Evolutionary conservation across 352 stramenopile species (phyloP).

Genomic region (Achlya hypogyna): DNA sequence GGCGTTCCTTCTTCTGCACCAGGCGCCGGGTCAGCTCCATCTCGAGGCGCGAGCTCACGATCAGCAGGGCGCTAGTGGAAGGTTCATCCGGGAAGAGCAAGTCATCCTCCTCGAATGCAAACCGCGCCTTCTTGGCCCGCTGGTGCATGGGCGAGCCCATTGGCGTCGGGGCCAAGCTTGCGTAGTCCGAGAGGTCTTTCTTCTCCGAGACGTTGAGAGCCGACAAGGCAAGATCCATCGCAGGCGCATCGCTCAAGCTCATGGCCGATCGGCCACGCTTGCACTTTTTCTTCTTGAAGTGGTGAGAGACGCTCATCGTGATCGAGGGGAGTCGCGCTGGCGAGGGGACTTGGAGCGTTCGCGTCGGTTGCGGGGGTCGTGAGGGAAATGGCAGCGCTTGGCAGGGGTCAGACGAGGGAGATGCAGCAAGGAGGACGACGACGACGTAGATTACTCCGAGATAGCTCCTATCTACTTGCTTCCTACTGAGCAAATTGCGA

Average conservation of each 20-base stretch:
- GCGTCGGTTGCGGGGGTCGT: neutral
- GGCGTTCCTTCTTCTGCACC: constrained; percentile 33
- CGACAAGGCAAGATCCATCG: constrained; percentile 8
- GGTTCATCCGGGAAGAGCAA: neutral
- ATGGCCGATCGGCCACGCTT: constrained; percentile 18
- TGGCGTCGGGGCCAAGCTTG: constrained; percentile 50
- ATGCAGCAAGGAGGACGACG: neutral
- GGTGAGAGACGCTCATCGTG: constrained; percentile 7
- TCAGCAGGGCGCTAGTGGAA: constrained; percentile 37
- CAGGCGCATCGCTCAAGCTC: neutral
- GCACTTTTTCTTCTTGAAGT: constrained; percentile 21
- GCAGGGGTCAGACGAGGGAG: neutral
- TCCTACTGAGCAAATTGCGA: constrained; percentile 20
- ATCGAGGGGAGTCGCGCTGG: neutral
- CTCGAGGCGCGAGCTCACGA: constrained; percentile 63
- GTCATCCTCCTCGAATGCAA: constrained; percentile 31
- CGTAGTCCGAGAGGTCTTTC: constrained; percentile 61
- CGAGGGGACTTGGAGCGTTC: no score
- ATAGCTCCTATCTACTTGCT: constrained; percentile 7
- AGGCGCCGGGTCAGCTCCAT: constrained; percentile 58
- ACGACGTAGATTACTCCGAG: neutral
- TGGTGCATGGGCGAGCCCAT: constrained; percentile 50
- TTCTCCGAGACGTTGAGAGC: constrained; percentile 61
- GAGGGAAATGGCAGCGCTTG: neutral
- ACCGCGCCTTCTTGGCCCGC: constrained; percentile 48